Percentiles rank a stretch among this genome's conserved stretches.
Conservation (phyloP, 495 filamentous ascomycete species). For the Xylona heveae region DNA sequence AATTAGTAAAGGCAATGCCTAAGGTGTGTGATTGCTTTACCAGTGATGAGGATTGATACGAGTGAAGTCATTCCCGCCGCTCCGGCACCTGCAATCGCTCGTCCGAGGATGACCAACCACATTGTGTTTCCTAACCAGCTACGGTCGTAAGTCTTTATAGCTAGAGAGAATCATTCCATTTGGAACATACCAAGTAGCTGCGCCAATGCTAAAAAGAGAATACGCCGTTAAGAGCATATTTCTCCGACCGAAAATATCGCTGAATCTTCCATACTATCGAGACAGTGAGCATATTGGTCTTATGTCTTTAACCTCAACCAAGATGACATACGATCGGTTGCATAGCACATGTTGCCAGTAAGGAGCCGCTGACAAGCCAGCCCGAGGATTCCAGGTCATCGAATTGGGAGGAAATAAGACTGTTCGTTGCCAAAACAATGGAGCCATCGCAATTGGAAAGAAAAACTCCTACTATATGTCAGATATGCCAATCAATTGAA, state of each 20-base stretch:
- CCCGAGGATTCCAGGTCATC: constrained; percentile 11
- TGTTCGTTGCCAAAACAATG: constrained; percentile 15
- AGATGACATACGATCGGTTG: constrained; percentile 15
- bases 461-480: constrained; percentile 18
- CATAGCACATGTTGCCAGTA: constrained; percentile 16
- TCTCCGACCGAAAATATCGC: constrained; percentile 15
- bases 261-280: constrained; percentile 12
- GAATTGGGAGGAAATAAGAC: constrained; percentile 16
- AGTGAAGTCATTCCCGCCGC: constrained; percentile 13
- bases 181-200: constrained; percentile 13
- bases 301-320: not conserved
- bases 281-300: no score
- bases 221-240: constrained; percentile 13
- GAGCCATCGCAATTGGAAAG: constrained; percentile 16
- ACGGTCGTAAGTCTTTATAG: not conserved
- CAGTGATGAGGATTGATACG: constrained; percentile 13
- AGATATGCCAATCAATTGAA: no score
- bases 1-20: no score
- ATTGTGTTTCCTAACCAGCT: constrained; percentile 12
- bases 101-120: constrained; percentile 9
- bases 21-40: constrained; percentile 4
- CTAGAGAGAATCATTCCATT: constrained; percentile 11
- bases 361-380: constrained; percentile 17
- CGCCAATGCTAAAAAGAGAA: constrained; percentile 15
- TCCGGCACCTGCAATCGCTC: constrained; percentile 12